Evolutionary conservation across 495 filamentous ascomycete species (phyloP), one percentile per base, ranked within the genome.

Genomic region (Xylaria palmicola): DNA sequence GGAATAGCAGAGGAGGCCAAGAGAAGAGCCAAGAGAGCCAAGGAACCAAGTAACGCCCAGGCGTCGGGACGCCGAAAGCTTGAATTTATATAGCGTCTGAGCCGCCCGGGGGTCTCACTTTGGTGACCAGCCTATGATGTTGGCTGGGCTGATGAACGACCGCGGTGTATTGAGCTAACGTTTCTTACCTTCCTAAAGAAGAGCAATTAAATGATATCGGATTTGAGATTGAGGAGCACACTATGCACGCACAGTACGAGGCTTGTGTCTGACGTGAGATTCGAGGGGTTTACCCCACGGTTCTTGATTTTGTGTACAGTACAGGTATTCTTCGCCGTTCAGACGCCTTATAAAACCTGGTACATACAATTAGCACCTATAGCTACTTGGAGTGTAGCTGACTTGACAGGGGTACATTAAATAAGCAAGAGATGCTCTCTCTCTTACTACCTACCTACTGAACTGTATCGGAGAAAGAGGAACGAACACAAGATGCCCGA

Each of bases 11-110:
- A 27, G 15, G 54, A 41, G 45, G 24, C 51, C 27, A 41, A 50
- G 58, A 32, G 34, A 53, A 48, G 34, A 53, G 58, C 47, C 47
- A 61, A 55, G 59, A 61, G 40, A 48, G 26, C 59, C 47, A 55
- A 61, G 49, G 50, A 30, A 22, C n/a, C 40, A 50, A 17, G 17
- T 17, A 17, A 47, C 17, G 24, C 26, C 12, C 22, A 20, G 51
- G 45, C n/a, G 32, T 19, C 24, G 56, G 34, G 34, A 50, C 20
- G 12, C 32, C 7, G 19, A 58, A 58, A 58, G 55, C 55, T 58
- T 59, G 34, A 13, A 10, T 49, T 59, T 50, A 59, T 50, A 50
- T 36, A 4, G 34, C 7, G 13, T n/a, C 37, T 40, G 10, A 15
- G 37, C 37, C 37, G 37, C 37, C 9, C 6, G 41, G 13, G 19